A percentile compares a stretch with the other conserved stretches of the same genome.
Evolutionary conservation across 768 basidiomycete species (phyloP).

Genomic region (Mycena polygramma): DNA sequence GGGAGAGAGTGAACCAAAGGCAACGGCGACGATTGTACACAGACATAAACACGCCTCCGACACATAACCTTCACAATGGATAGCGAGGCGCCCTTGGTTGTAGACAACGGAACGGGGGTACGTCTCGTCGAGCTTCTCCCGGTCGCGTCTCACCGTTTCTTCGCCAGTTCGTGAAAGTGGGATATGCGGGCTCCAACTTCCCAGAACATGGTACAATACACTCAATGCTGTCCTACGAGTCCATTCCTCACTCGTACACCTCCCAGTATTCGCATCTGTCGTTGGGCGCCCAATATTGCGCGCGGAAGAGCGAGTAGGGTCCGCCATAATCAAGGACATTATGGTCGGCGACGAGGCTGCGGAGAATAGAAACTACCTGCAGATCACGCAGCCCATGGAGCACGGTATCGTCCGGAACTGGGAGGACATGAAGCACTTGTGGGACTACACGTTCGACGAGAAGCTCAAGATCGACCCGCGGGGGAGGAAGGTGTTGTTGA

Average conservation of each 20-base stretch:
- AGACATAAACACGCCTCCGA: slow-evolving; percentile 12
- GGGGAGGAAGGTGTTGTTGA: slow-evolving; percentile 92
- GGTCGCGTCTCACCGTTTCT: background rate
- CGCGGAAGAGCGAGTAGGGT: slow-evolving; percentile 94
- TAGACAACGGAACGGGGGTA: slow-evolving; percentile 92
- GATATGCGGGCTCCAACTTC: slow-evolving; percentile 94
- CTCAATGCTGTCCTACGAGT: slow-evolving; percentile 1
- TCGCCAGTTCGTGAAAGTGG: slow-evolving; percentile 91
- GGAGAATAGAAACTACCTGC: slow-evolving; percentile 93
- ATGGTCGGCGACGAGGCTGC: slow-evolving; percentile 99
- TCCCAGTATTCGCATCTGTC: slow-evolving; percentile 94
- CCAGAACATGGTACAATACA: slow-evolving; percentile 82
- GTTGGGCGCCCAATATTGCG: slow-evolving; percentile 97
- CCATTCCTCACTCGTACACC: slow-evolving; percentile 1
- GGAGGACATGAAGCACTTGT: slow-evolving; percentile 98
- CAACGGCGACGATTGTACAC: background rate
- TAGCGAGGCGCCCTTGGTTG: slow-evolving; percentile 72
- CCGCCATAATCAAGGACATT: slow-evolving; percentile 92
- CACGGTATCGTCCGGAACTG: slow-evolving; percentile 99
- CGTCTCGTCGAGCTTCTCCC: slow-evolving; percentile 43
- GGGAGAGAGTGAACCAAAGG: background rate
- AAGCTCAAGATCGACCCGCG: slow-evolving; percentile 91
- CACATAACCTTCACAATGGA: slow-evolving; percentile 51
- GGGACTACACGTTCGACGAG: slow-evolving; percentile 99
- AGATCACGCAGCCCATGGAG: slow-evolving; percentile 98